Evolutionary conservation across 139 green algal genomes (phyloP), one percentile per base, ranked within the genome.

Genomic region (Microglena sp.): DNA sequence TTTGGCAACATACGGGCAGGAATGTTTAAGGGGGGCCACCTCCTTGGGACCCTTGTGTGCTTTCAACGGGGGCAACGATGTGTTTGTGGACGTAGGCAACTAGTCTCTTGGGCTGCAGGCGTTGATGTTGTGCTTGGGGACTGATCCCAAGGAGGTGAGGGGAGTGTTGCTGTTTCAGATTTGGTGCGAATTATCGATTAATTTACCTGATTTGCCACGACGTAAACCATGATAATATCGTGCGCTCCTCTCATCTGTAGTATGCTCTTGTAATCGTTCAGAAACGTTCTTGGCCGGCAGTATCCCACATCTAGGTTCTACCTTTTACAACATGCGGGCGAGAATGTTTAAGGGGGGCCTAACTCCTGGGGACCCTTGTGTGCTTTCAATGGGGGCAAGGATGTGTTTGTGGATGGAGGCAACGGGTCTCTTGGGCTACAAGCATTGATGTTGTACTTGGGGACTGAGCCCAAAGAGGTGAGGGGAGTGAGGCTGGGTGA

Each of bases 1-100:
- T n/a, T n/a, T n/a, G n/a, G n/a, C n/a, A n/a, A n/a, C n/a, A n/a
- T n/a, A n/a, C n/a, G n/a, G n/a, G n/a, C n/a, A n/a, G n/a, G n/a
- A 88, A 82, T 18, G 77, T 90, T 29, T 84, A 95, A 71, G 73
- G 69, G 22, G 78, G 90, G 71, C 77, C 95, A 34, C 61, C 72
- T 33, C 68, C 68, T 34, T 74, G 79, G 18, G 44, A n/a, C 92
- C 92, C 58, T 97, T 95, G 78, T 98, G 92, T 77, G 91, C 91
- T n/a, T 97, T 98, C 85, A 97, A 98, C 64, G 92, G 92, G 31
- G 91, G 90, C 56, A 91, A 90, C 66, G 91, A 96, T 67, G 90
- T 96, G 29, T 97, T 95, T 81, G 89, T 96, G 50, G 87, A 96
- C 55, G 79, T 92, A 7, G 92, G 92, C 67, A 97, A 97, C 82